Evolutionary conservation across 257 asterid genomes (phyloP), one percentile per base, ranked within the genome.

Genomic region (Solanum peruvianum): DNA sequence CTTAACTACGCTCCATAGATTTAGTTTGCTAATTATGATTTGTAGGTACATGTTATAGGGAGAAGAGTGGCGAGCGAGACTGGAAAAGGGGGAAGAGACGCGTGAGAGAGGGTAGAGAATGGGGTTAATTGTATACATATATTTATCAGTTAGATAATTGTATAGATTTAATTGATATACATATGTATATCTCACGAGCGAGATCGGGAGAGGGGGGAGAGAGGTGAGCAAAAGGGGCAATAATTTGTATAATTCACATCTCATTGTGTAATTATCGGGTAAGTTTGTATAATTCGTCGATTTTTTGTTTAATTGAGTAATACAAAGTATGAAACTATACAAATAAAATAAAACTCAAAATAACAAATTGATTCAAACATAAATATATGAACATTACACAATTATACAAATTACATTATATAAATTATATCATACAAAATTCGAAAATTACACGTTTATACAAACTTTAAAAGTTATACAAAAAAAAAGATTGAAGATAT

Each of bases 1-100:
- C 0, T 16, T 52, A 52, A 52, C 7, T 18, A 52, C 4, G 0
- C n/a, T 18, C 0, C 0, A 52, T 52, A 18, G n/a, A 2, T 52
- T 23, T 18, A 52, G 62, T 18, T 52, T 52, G n/a, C 62, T 52
- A 18, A 18, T 0, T 52, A 52, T 4, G 2, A 52, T 18, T 52
- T 52, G 62, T 52, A 52, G n/a, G 62, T 52, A 52, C 62, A 2
- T 52, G n/a, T 52, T 52, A 52, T 52, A 18, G 62, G 11, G 11
- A 18, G n/a, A n/a, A 52, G 62, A 52, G 62, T 52, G n/a, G 2
- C 0, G 62, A 52, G 62, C 0, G 4, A 52, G n/a, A 52, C 18
- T 52, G 4, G 23, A 10, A 52, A 4, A 52, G n/a, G 11, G n/a
- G 11, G 4, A 41, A 41, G 12, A 41, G 12, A 11, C 13, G 13